phyloP scores from a whole-genome alignment of 1,284 basidiomycete genomes.

The Exobasidium cylindrosporum region DNA sequence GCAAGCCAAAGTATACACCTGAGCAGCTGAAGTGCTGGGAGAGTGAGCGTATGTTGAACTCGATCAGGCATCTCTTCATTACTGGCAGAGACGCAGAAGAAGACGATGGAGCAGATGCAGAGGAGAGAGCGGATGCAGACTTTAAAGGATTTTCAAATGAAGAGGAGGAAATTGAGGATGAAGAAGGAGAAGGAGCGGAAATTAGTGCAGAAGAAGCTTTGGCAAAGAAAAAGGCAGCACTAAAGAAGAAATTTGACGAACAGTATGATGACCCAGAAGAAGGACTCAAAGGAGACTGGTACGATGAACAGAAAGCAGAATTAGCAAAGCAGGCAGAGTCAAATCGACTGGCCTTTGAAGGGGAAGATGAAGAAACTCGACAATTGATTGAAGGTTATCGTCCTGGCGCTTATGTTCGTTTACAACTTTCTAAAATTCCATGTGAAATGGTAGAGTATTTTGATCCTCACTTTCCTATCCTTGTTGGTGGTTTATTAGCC shows the following conservation, averaged over 20 bases:
- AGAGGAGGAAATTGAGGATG: conserved; percentile 59
- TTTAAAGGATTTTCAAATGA: conserved; percentile 51
- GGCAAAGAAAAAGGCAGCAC: conserved; percentile 79
- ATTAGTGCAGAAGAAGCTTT: conserved; percentile 63
- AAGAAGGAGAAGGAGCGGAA: conserved; percentile 54
- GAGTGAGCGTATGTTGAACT: conserved; percentile 77
- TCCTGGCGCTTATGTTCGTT: conserved; percentile 88
- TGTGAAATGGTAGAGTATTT: conserved; percentile 92
- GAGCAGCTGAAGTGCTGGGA: conserved; percentile 71
- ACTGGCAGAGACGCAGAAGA: conserved; percentile 63
- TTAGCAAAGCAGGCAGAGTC: conserved; percentile 79
- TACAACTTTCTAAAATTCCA: conserved; percentile 80
- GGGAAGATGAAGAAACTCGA: conserved; percentile 73
- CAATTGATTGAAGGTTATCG: conserved; percentile 83
- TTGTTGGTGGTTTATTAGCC: conserved; percentile 87
- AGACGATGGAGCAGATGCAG: conserved; percentile 24
- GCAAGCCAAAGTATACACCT: conserved; percentile 63
- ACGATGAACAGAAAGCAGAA: conserved; percentile 76
- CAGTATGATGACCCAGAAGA: conserved; percentile 86
- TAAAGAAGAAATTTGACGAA: conserved; percentile 94
- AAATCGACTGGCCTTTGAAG: conserved; percentile 82
- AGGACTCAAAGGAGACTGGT: conserved; percentile 45
- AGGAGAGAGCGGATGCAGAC: conserved; percentile 38
- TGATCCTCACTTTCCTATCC: conserved; percentile 82
- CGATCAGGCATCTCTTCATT: conserved; percentile 85